Percentiles rank a stretch among this genome's conserved stretches.
phyloP scores from a whole-genome alignment of 2,329 filamentous ascomycete genomes.

The Fusarium domesticum region DNA sequence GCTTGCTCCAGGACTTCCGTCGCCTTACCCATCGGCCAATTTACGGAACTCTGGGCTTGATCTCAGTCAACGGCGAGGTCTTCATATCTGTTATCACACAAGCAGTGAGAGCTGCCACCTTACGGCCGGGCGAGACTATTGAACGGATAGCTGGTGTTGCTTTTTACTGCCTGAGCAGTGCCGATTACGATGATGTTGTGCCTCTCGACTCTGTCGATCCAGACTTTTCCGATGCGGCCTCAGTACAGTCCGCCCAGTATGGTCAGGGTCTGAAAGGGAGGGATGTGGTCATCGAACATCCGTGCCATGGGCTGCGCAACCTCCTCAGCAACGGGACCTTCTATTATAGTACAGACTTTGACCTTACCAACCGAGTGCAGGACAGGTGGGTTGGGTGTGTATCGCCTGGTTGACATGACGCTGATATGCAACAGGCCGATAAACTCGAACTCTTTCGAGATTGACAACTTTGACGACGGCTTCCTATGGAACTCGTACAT shows the following conservation, averaged over 20 bases:
- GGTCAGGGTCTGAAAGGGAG: conserved; percentile 54
- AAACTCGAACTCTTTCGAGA: conserved; percentile 76
- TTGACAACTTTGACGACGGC: conserved; percentile 87
- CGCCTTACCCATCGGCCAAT: conserved; percentile 70
- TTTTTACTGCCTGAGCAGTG: conserved; percentile 87
- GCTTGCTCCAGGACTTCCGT: conserved; percentile 73
- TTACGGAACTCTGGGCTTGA: conserved; percentile 83
- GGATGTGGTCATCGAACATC: conserved; percentile 76
- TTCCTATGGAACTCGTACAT: conserved; percentile 99
- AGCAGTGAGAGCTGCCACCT: conserved; percentile 72
- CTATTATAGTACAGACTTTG: conserved; percentile 98
- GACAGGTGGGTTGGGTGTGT: conserved; percentile 57
- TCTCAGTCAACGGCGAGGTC: conserved; percentile 78
- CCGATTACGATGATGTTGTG: conserved; percentile 78
- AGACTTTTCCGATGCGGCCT: conserved; percentile 47
- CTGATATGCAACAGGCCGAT: conserved; percentile 53
- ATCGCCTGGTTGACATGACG: background rate
- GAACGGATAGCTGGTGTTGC: conserved; percentile 83
- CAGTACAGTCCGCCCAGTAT: conserved; percentile 40
- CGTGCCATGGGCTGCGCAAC: conserved; percentile 87
- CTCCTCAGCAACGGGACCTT: conserved; percentile 90
- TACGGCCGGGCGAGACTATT: conserved; percentile 84
- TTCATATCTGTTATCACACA: conserved; percentile 88
- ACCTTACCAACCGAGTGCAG: conserved; percentile 89
- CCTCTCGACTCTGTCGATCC: conserved; percentile 51